Base-by-base conservation (phyloP, 139 green algal genomes). In the Zygnema circumcarinatum region DNA sequence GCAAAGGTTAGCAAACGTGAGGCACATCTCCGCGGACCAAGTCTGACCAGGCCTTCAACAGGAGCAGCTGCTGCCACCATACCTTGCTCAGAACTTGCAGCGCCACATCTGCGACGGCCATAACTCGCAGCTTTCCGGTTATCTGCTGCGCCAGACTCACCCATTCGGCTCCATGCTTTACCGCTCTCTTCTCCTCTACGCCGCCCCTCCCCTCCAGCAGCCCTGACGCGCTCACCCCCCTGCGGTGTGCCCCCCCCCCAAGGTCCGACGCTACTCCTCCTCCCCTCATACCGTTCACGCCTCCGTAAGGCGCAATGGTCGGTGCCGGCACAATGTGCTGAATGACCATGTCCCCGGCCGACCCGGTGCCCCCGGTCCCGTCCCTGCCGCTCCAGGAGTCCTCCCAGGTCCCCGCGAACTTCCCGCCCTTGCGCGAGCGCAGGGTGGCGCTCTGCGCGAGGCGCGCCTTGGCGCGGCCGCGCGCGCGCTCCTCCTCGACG, bases 51-150 rank as follows among this genome's bases (percentile, higher is more conserved):
- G n/a, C n/a, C n/a, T n/a, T n/a, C n/a, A n/a, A n/a, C n/a, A n/a
- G n/a, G n/a, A n/a, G n/a, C n/a, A n/a, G n/a, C n/a, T n/a, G n/a
- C n/a, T n/a, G n/a, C n/a, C n/a, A n/a, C n/a, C 69, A 7, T 41
- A 83, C 76, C 76, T 83, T 83, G 22, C 33, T 53, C 3, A 83
- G 76, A 3, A 83, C 31, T 54, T 83, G 76, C 76, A 83, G 76
- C 76, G 76, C 76, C 3, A 52, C 36, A 83, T 83, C 76, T 21
- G 76, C 76, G 3, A 83, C 76, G 39, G 76, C 76, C 33, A 83
- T 52, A 21, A 47, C 76, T 54, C 56, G 11, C 36, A 83, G 76
- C 35, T 54, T 47, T 7, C 76, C 33, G 3, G 76, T 83, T 3
- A 83, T 83, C 22, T 83, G 33, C 7, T 83, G 52, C 7, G 76